phyloP scores from a whole-genome alignment of 345 rosid genomes.

The Citrus trifoliata region DNA sequence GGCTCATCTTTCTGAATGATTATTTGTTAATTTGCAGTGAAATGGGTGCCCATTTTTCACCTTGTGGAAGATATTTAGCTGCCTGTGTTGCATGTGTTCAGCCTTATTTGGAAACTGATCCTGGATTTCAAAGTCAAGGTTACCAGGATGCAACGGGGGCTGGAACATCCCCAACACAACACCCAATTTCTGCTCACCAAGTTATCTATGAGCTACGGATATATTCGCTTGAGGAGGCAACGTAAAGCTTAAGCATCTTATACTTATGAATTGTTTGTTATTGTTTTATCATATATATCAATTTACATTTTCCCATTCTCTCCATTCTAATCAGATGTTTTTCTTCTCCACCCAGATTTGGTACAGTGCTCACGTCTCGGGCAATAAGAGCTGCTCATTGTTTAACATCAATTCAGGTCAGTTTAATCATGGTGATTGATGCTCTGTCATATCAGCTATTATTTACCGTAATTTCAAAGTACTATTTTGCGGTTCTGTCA shows the following conservation, averaged over 20 bases:
- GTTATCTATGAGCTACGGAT: constrained; percentile 95
- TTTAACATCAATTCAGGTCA: constrained; percentile 92
- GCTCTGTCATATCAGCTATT: neutral
- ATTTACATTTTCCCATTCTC: constrained; percentile 41
- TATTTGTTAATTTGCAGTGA: constrained; percentile 60
- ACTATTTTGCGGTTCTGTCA: neutral
- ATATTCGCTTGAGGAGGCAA: constrained; percentile 88
- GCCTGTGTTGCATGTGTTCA: constrained; percentile 95
- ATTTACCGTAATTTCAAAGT: neutral
- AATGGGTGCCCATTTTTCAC: constrained; percentile 99
- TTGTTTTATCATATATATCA: constrained; percentile 14
- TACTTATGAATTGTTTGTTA: neutral
- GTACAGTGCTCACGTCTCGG: constrained; percentile 76
- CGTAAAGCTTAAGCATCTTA: constrained; percentile 48
- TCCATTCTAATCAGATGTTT: constrained; percentile 29
- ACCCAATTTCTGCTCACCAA: constrained; percentile 87
- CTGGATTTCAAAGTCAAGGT: constrained; percentile 54
- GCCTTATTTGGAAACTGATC: constrained; percentile 76
- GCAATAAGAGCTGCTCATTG: constrained; percentile 96
- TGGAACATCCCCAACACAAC: constrained; percentile 91
- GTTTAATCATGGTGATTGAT: neutral
- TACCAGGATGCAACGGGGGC: constrained; percentile 60
- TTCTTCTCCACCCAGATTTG: constrained; percentile 54
- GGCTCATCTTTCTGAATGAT: neutral
- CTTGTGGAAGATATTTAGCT: constrained; percentile 94